A percentile compares a stretch with the other conserved stretches of the same genome.
Conservation (phyloP, 2,329 filamentous ascomycete species). For the Xylariaceae sp. region DNA sequence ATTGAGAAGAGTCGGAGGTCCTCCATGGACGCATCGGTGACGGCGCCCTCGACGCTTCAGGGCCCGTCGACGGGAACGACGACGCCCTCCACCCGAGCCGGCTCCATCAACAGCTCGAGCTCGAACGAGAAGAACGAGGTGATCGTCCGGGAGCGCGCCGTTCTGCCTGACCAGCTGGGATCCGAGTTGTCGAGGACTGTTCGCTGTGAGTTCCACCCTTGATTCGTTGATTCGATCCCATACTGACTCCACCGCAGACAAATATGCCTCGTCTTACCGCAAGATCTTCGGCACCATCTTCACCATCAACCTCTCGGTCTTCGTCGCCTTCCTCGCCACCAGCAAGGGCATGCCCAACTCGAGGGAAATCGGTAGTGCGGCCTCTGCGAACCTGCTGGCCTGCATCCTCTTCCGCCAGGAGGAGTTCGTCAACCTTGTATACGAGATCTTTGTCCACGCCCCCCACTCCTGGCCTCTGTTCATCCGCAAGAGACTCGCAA, state of each 20-base stretch:
- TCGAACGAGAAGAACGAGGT: conserved; percentile 17
- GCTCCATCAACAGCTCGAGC: conserved; percentile 14
- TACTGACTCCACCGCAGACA: conserved; percentile 19
- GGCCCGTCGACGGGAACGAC: conserved; percentile 20
- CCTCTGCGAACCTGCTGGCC: conserved; percentile 44
- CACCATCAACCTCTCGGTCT: conserved; percentile 46
- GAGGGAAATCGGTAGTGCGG: conserved; percentile 33
- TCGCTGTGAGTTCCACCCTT: conserved; percentile 18
- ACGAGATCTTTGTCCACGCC: conserved; percentile 40
- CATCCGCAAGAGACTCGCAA: conserved; percentile 43
- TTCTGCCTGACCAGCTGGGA: conserved; percentile 23
- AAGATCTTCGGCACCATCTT: conserved; percentile 51
- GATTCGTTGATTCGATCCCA: neutral
- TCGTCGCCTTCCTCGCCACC: conserved; percentile 37
- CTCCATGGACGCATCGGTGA: conserved; percentile 14
- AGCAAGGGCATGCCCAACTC: conserved; percentile 32
- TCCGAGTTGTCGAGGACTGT: conserved; percentile 23
- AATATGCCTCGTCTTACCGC: conserved; percentile 39
- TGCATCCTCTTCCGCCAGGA: conserved; percentile 51
- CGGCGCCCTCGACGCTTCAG: conserved; percentile 12
- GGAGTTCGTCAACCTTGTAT: conserved; percentile 47
- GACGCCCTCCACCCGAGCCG: conserved; percentile 19
- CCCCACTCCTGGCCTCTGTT: conserved; percentile 42
- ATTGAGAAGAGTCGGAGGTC: conserved; percentile 7
- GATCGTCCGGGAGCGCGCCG: conserved; percentile 13